Percentiles rank a stretch among this genome's conserved stretches.
phyloP scores from a whole-genome alignment of 1,284 basidiomycete species.

The Irpex sp. region DNA sequence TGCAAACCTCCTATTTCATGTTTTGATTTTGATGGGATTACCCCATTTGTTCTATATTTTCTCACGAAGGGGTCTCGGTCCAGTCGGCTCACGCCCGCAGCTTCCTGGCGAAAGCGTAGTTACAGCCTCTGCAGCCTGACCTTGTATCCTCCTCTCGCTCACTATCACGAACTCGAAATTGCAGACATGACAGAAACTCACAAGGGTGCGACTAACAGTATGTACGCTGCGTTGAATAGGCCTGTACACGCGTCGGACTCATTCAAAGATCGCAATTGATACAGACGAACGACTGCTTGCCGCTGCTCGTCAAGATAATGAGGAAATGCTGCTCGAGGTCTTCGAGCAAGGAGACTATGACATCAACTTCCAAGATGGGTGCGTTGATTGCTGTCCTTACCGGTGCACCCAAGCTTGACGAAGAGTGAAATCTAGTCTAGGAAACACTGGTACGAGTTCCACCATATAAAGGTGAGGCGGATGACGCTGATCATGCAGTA shows the following conservation, averaged over 20 bases:
- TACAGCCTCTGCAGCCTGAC: not conserved
- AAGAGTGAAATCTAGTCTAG: conserved; percentile 42
- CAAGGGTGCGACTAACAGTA: conserved; percentile 40
- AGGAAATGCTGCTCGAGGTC: conserved; percentile 62
- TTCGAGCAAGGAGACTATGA: conserved; percentile 57
- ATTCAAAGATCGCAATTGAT: conserved; percentile 3
- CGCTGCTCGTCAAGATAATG: conserved; percentile 75
- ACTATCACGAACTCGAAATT: not conserved
- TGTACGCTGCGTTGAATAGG: conserved; percentile 10
- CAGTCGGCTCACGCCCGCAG: not conserved
- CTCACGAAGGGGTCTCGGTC: not conserved
- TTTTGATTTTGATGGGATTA: not conserved
- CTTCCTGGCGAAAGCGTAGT: not conserved
- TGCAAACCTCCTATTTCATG: conserved; percentile 1
- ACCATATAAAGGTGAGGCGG: not conserved
- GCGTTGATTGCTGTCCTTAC: conserved; percentile 22
- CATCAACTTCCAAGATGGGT: conserved; percentile 81
- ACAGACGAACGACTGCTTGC: conserved; percentile 73
- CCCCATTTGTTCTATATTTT: not conserved
- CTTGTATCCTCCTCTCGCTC: not conserved
- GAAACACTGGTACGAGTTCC: conserved; percentile 57
- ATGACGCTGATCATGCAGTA: not conserved
- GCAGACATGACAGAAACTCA: conserved; percentile 3
- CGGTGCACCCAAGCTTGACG: not conserved
- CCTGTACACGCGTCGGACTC: not conserved